Conservation (phyloP, 2,329 filamentous ascomycete genomes). For the Aphanocladium album region DNA sequence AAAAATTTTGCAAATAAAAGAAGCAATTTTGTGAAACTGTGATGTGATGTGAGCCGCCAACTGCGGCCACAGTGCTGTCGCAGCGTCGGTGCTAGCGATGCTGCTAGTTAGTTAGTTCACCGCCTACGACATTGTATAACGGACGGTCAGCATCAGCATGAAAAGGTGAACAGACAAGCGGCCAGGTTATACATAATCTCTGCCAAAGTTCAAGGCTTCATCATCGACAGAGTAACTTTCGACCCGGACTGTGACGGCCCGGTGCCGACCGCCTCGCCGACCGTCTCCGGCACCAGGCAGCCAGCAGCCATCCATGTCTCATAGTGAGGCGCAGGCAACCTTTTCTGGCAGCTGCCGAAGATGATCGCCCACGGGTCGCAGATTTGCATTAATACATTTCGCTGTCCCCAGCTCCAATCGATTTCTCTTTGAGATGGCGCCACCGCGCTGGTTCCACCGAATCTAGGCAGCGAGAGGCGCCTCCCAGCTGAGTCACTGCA, state of each 20-base stretch:
- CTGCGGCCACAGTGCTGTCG: too few species aligned
- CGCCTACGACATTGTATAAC: neutral
- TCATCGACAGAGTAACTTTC: too few species aligned
- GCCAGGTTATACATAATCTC: too few species aligned
- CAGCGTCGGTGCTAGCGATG: too few species aligned
- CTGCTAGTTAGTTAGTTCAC: neutral
- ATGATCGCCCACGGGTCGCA: neutral
- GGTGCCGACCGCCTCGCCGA: neutral
- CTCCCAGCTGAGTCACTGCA: constrained; percentile 5
- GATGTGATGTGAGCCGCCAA: too few species aligned
- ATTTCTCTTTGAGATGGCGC: neutral
- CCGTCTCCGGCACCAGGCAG: too few species aligned
- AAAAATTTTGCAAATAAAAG: too few species aligned
- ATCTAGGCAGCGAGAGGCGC: constrained; percentile 5
- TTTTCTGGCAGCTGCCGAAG: neutral
- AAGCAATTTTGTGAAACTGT: too few species aligned
- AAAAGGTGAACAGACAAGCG: neutral
- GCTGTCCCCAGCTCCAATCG: neutral
- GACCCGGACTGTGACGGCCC: neutral
- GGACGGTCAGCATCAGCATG: neutral
- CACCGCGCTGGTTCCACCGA: neutral
- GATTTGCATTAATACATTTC: neutral
- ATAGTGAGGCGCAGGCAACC: neutral
- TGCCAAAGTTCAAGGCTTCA: too few species aligned
- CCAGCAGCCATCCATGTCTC: neutral